Evolutionary conservation across 208 protist species (phyloP).

Genomic region (Herpetomonas tarakana): DNA sequence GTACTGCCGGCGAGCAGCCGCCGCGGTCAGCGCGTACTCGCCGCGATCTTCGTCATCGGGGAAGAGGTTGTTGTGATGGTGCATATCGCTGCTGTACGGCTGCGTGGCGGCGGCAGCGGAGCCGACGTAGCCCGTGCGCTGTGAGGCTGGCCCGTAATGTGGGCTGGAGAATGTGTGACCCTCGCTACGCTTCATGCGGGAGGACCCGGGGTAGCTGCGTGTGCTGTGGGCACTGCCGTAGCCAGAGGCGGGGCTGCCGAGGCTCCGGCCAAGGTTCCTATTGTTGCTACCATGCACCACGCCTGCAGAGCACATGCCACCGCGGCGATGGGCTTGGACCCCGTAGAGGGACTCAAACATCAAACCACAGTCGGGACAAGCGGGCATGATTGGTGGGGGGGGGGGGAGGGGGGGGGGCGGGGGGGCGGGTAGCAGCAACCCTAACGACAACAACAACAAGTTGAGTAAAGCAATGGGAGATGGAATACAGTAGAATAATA

Average conservation of each 20-base stretch:
- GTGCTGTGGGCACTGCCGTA: neutral
- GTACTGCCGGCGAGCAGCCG: neutral
- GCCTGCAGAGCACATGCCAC: conserved; percentile 15
- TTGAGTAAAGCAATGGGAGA: no score
- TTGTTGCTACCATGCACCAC: no score
- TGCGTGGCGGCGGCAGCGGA: no score
- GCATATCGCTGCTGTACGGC: neutral
- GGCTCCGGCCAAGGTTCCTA: no score
- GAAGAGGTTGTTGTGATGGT: no score
- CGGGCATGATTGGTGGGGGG: conserved; percentile 20
- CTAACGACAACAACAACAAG: no score
- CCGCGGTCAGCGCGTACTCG: conserved; percentile 7
- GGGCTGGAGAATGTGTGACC: no score
- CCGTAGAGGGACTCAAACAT: conserved; percentile 31
- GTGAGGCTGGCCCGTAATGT: no score
- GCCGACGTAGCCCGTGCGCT: no score
- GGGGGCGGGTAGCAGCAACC: neutral
- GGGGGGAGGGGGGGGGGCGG: neutral
- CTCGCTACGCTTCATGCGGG: neutral
- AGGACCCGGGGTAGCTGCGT: neutral
- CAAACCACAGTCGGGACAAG: conserved; percentile 49
- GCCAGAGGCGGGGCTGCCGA: no score
- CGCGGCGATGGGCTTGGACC: conserved; percentile 26
- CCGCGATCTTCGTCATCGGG: no score
- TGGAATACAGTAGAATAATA: no score